Evolutionary conservation across 169 alveolate genomes (phyloP), one percentile per base, ranked within the genome.

Genomic region (Cryptosporidium ubiquitum): DNA sequence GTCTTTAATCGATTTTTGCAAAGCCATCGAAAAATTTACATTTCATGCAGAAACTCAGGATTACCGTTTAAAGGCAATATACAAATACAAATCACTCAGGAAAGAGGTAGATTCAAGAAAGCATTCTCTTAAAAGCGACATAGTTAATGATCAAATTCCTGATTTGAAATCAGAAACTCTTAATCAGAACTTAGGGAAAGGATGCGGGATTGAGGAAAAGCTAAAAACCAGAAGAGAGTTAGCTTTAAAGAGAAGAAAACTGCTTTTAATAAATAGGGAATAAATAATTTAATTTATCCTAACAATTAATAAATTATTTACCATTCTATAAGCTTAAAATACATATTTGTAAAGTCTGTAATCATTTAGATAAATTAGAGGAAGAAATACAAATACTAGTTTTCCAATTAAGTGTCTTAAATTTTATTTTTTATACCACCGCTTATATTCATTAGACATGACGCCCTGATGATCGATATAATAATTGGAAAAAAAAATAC

Each of bases 381-480:
- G 23, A 26, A 40, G 37, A 9, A 68, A 37, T 14, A 47, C 16
- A 14, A 14, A 47, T 47, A 14, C 16, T 23, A 26, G 14, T 7
- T 0, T 55, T 2, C 35, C 33, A 52, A 64, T 64, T 33, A 26
- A 68, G 10, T 44, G 84, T 69, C 84, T 69, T 69, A 69, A 5
- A 6, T 5, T 69, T 40, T 20, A 5, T 40, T 31, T 40, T 31
- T 20, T 42, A 47, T 57, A 18, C 70, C 85, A 73, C 85, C 85
- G 85, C 85, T 73, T 73, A 18, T 73, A 57, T 39, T 20, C 29
- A 37, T 35, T 73, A 73, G 85, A 73, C 85, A 52, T 73, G 70
- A 73, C 85, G 85, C 55, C 68, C 68, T 52, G 70, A 52, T 69
- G 66, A 55, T 64, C 71, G 71, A 35, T 33, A 20, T 64, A 31